Base-by-base conservation (phyloP, 805 yeast species). In the Candida boidinii region DNA sequence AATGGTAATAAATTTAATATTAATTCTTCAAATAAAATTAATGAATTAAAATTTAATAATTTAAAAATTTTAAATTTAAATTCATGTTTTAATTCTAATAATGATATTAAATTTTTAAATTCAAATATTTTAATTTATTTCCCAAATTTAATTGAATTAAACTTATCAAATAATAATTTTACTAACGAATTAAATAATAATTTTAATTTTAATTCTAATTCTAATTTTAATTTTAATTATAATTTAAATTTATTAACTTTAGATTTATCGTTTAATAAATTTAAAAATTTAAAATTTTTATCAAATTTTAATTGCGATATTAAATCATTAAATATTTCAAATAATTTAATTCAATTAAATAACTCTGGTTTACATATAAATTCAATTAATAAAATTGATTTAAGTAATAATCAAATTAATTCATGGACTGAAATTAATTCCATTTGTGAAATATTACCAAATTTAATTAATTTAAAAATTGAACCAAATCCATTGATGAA, bases 401-500 rank as follows among this genome's bases (percentile, higher is more conserved):
- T 84, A 7, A 53, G 81, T 12, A 39, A 60, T 37, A 82, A 81
- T 45, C 23, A 40, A 0, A 58, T 84, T 2, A 17, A 38, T 0
- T 23, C 45, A 0, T 80, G 83, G 79, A 28, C 38, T 0, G 64
- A 54, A 16, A 48, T 81, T 3, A 84, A 77, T 36, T n/a, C 28
- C 0, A 30, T 79, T 2, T 42, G 49, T 3, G 28, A 30, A 0
- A 18, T 42, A 6, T 66, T 73, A 26, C 72, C 77, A 0, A 44
- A 53, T 7, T 46, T 84, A 7, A 31, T 36, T 2, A 60, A 66
- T 1, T 48, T 85, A 1, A 59, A 73, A 30, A 56, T 81, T 12
- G 62, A 62, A 33, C 60, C 55, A 5, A 81, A 80, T 37, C 80
- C 85, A 1, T 25, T 82, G 2, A 57, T 64, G 24, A 43, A 42